phyloP scores from a whole-genome alignment of 139 green algal species.

The Spirogloea muscicola region DNA sequence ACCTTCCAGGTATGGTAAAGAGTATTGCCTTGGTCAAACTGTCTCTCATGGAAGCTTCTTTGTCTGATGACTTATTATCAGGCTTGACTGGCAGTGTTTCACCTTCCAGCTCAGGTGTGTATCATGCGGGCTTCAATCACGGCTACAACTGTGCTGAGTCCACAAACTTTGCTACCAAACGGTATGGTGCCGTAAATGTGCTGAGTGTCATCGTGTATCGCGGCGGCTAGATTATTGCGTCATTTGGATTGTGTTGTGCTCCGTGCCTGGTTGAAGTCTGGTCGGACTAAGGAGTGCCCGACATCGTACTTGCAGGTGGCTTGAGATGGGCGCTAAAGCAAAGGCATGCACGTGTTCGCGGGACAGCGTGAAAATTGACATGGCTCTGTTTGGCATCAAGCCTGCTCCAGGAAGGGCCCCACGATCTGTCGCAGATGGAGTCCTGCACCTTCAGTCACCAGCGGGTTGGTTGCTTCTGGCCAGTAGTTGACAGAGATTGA shows the following conservation, averaged over 20 bases:
- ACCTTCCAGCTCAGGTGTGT: no score
- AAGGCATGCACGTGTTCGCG: constrained; percentile 56
- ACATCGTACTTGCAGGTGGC: constrained; percentile 49
- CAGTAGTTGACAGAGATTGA: no score
- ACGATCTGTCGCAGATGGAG: neutral
- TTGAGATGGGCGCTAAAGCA: constrained; percentile 53
- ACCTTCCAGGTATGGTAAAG: constrained; percentile 63
- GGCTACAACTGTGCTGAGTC: constrained; percentile 79
- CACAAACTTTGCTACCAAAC: constrained; percentile 71
- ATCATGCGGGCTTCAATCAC: constrained; percentile 71
- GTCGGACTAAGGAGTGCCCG: neutral
- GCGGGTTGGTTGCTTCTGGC: neutral
- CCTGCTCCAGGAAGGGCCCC: neutral
- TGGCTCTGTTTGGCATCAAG: constrained; percentile 63
- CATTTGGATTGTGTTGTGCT: neutral
- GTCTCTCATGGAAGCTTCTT: no score
- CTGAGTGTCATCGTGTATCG: neutral
- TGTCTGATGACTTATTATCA: no score
- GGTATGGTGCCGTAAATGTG: no score
- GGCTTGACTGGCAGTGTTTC: no score
- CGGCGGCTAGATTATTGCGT: neutral
- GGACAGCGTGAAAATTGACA: constrained; percentile 73
- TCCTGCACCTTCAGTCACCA: neutral
- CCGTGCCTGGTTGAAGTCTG: neutral
- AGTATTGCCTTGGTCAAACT: no score